phyloP scores from a whole-genome alignment of 768 basidiomycete species.

The Mycena venus region DNA sequence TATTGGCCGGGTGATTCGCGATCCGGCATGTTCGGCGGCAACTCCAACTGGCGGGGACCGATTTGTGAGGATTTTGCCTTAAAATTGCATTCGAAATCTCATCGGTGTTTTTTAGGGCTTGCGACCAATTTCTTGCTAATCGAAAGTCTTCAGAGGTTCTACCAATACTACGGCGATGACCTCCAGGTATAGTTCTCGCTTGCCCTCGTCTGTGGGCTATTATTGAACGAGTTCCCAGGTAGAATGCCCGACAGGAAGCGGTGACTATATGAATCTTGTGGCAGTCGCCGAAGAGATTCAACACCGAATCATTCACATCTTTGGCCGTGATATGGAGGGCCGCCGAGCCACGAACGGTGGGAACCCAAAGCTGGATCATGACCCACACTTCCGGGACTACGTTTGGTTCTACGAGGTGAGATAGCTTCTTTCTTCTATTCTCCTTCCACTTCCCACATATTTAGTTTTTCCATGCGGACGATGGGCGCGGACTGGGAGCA shows the following conservation, averaged over 20 bases:
- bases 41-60: constrained; percentile 97
- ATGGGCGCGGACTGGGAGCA: constrained; percentile 92
- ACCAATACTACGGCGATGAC: constrained; percentile 96
- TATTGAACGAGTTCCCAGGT: constrained; percentile 56
- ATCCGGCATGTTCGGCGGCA: constrained; percentile 99
- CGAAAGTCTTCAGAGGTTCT: constrained; percentile 96
- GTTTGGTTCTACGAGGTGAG: constrained; percentile 94
- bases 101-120: constrained; percentile 70
- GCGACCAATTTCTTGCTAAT: constrained; percentile 97
- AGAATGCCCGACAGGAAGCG: constrained; percentile 96
- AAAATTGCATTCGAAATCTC: constrained; percentile 2
- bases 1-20: constrained; percentile 99
- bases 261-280: constrained; percentile 97
- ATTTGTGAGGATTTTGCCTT: constrained; percentile 67
- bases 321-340: constrained; percentile 91
- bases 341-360: constrained; percentile 94
- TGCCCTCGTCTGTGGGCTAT: not conserved
- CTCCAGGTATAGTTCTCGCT: constrained; percentile 63
- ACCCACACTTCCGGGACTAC: constrained; percentile 97
- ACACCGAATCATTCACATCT: constrained; percentile 98
- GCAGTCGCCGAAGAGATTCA: constrained; percentile 97
- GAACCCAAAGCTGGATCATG: constrained; percentile 86
- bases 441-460: constrained; percentile 6
- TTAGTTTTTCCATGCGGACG: constrained; percentile 96
- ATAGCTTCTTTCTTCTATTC: not conserved